Base-by-base conservation (phyloP, 768 basidiomycete genomes). In the Amyloporia xantha region DNA sequence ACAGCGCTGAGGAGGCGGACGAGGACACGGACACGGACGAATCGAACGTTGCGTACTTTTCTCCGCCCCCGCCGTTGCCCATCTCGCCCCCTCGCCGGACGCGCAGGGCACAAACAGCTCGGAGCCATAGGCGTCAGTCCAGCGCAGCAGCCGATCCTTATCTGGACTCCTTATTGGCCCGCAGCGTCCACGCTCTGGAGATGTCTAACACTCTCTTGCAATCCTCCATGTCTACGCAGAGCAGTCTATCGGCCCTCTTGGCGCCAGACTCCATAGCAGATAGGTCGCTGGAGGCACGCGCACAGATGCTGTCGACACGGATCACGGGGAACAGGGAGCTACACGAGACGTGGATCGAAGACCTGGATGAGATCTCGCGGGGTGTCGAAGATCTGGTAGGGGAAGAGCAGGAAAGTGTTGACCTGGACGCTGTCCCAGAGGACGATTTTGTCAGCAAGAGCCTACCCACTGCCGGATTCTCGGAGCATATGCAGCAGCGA, bases 101-200 rank as follows among this genome's bases (percentile, higher is more conserved):
- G 17, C 62, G 66, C 52, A 58, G 67, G 53, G 37, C 53, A 38
- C 44, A 45, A 11, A 26, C 42, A 7, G 3, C 44, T 5, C 44
- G 44, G 20, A 52, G 35, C 1, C 44, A 47, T 50, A 61, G 66
- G 49, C 57, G 65, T 41, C 47, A 53, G 19, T 56, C 57, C 41
- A 62, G 51, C 26, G 43, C 65, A 19, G 62, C 68, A 2, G 47
- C 39, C 12, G 82, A 85, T 61, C 75, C 77, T 11, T 81, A 76
- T 57, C 74, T 90, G 23, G 90, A 91, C 64, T 75, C 82, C n/a
- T 70, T 91, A 13, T 74, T 91, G 1, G 86, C 81, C 50, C 80
- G 89, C 53, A 89, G 86, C 54, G 86, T 91, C 12, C 81, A 89
- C 65, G 89, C 89, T 1, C 72, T 92, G 7, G 90, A 91, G 62